Evolutionary conservation across 2,329 filamentous ascomycete genomes (phyloP), one percentile per base, ranked within the genome.

Genomic region (Penicillium digitatum): DNA sequence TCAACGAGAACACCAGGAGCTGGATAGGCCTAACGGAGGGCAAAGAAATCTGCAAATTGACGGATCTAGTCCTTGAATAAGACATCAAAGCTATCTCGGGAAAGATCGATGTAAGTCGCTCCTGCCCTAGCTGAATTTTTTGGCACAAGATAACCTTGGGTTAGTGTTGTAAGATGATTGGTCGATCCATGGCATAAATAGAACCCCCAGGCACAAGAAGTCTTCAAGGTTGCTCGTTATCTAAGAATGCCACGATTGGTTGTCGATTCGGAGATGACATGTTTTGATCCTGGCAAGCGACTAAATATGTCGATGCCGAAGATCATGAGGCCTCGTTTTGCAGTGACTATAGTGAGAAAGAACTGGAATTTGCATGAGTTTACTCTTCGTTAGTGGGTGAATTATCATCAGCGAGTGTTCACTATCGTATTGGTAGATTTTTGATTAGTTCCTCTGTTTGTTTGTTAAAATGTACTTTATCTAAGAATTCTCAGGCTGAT

Each of bases 81-180:
- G 47, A 39, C 4, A 27, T 54, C 48, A 42, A 45, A 49, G 50
- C 37, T 34, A 46, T 58, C 39, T 32, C 34, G 20, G 39, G 35
- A 38, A 53, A 46, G 24, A 47, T 54, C 32, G 51, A 56, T 52
- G 50, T 54, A 35, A 52, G 55, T 51, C 50, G 31, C 32, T 43
- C 32, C 20, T 24, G 3, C 32, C 37, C 16, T 34, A 8, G 35
- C 22, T 18, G 18, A 40, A 29, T 27, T n/a, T 20, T 20, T 14
- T 42, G 31, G 14, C 29, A 26, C 12, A 22, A 24, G 26, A 18
- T 16, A 31, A 39, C 38, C 46, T 8, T 29, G 6, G 22, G 14
- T 32, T 29, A 55, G 47, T 32, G 51, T 27, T 55, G 40, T 22
- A 55, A 51, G 26, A 45, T 55, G 52, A 27, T 51, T 18, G n/a